A percentile compares a stretch with the other conserved stretches of the same genome.
Conservation (phyloP, 148 eudicot genomes). For the Persicaria tinctoria region DNA sequence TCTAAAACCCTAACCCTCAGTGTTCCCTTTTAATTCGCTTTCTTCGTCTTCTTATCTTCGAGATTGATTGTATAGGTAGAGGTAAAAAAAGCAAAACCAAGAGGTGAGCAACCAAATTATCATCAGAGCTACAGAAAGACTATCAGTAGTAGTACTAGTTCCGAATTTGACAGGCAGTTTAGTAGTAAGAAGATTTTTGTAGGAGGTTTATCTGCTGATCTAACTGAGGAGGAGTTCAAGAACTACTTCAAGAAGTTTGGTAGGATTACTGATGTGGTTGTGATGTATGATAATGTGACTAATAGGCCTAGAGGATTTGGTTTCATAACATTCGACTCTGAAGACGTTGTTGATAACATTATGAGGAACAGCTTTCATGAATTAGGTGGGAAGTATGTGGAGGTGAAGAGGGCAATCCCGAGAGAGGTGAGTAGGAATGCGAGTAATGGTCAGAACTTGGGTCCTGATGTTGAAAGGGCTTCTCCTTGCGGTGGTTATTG, state of each 20-base stretch:
- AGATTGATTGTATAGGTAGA: conserved; percentile 50
- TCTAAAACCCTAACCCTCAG: background rate
- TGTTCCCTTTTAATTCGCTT: background rate
- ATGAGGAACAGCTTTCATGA: conserved; percentile 53
- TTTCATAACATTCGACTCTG: conserved; percentile 77
- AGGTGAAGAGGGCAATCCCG: conserved; percentile 76
- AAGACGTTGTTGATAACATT: conserved; percentile 63
- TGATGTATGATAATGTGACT: conserved; percentile 70
- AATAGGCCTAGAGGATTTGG: conserved; percentile 89
- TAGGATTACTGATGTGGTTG: conserved; percentile 71
- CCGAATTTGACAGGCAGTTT: conserved; percentile 18
- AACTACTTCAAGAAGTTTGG: conserved; percentile 73
- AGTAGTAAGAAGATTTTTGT: conserved; percentile 84
- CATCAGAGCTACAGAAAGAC: conserved; percentile 25
- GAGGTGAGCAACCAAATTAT: conserved; percentile 32
- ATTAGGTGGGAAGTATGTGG: conserved; percentile 68
- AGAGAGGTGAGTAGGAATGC: conserved; percentile 32
- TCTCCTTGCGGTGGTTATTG: conserved; percentile 21
- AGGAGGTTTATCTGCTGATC: conserved; percentile 71
- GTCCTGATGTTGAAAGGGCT: conserved; percentile 25
- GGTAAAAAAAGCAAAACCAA: conserved; percentile 72
- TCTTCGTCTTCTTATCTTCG: background rate
- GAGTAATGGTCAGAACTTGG: conserved; percentile 22
- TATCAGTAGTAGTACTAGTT: conserved; percentile 20
- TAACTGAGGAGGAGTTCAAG: conserved; percentile 69